Evolutionary conservation across 139 green algal genomes (phyloP).

Genomic region (Chlorella sp.): DNA sequence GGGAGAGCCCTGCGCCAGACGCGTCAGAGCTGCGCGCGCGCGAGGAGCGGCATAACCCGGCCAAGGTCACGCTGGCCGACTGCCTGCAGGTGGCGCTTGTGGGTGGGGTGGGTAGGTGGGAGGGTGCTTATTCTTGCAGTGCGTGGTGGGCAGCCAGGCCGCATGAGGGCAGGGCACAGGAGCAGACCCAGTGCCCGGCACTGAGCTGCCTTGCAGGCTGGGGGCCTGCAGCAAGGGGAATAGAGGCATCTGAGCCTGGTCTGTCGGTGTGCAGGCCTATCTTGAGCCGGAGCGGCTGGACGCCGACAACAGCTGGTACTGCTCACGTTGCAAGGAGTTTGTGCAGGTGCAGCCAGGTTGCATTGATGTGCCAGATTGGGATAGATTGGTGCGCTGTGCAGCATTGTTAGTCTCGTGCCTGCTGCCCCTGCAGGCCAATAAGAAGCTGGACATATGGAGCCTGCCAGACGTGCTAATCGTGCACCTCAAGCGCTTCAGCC

Average conservation of each 20-base stretch:
- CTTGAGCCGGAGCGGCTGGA: conserved; percentile 79
- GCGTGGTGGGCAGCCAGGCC: no score
- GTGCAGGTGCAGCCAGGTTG: no score
- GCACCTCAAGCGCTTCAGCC: conserved; percentile 96
- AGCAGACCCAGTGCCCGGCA: no score
- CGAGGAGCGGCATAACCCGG: conserved; percentile 1
- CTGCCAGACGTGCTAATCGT: conserved; percentile 93
- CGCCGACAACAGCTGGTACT: conserved; percentile 85
- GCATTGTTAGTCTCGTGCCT: no score
- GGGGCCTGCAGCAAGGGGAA: no score
- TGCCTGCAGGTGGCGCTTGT: conserved; percentile 47
- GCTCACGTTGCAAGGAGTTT: conserved; percentile 83
- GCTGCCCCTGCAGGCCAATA: conserved; percentile 69
- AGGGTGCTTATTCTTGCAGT: no score
- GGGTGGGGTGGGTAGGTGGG: neutral
- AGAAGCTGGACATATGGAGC: conserved; percentile 94
- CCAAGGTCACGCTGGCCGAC: conserved; percentile 46
- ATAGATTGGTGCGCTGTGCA: no score
- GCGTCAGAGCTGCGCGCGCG: conserved; percentile 3
- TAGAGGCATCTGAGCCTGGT: no score
- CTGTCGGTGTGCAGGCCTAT: conserved; percentile 52
- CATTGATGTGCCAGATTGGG: no score
- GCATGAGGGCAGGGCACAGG: no score
- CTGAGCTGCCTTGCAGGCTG: no score
- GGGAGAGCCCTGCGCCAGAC: neutral